Base-by-base conservation (phyloP, 1,139 yeast genomes). In the Taiozyma sp. region DNA sequence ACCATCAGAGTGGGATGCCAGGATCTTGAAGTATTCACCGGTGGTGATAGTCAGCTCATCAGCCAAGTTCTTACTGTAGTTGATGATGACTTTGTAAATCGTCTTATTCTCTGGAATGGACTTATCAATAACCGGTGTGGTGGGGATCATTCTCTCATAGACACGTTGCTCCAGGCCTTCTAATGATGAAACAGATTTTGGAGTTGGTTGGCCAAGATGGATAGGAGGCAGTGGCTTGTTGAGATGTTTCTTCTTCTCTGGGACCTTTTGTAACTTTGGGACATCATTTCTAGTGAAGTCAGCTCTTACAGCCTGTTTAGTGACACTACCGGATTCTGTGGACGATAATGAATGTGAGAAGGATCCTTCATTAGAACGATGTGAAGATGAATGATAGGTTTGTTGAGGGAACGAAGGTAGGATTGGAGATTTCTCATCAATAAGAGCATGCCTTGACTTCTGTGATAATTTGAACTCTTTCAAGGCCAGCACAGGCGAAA, bases 1-100 rank as follows among this genome's bases (percentile, higher is more conserved):
- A 4, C 75, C 75, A 55, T 72, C 76, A 3, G 72, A 67, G 57
- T 71, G 75, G 19, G 64, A 62, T 1, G 73, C 71, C n/a, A 71
- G 51, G 1, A 72, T 58, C 48, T 60, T 60, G 8, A 69, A 67
- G 44, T 47, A 56, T 39, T 72, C 76, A 3, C 72, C 74, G 4
- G 50, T 44, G 0, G 38, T 9, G 7, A 72, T 56, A 8, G 54
- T 50, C 16, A 72, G 59, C 50, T 72, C 76, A 60, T 72, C 76
- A 8, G 69, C 57, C 28, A 72, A 56, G 27, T 55, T 60, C 42
- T 71, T 69, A 1, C 46, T 45, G 49, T 71, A 72, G 2, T 54
- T 51, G 27, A 58, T 51, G 0, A 51, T 43, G 1, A 67, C 73
- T 29, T 41, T 49, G 48, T 61, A 66, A 1, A 64, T 49, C 4